Conservation (phyloP, 495 filamentous ascomycete species). For the Hapsidospora chrysogenum region DNA sequence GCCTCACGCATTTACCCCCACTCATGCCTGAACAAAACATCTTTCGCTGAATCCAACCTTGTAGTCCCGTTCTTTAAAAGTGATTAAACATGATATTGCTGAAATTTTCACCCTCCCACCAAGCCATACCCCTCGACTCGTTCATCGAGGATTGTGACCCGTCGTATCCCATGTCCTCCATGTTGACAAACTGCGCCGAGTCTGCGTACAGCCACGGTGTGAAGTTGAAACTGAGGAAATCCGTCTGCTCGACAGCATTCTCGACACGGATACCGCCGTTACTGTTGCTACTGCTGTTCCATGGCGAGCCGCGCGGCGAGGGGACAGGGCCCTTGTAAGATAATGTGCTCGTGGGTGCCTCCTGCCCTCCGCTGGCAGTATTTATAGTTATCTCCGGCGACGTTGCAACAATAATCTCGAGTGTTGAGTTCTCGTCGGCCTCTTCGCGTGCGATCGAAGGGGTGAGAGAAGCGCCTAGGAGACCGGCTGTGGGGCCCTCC, state of each 20-base stretch:
- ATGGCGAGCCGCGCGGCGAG: neutral
- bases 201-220: slow-evolving; percentile 31
- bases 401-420: slow-evolving; percentile 28
- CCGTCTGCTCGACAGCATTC: slow-evolving; percentile 17
- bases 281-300: neutral
- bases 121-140: slow-evolving; percentile 22
- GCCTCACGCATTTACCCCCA: too few species aligned
- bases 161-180: slow-evolving; percentile 21
- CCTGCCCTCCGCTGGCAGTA: slow-evolving; percentile 25
- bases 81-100: slow-evolving; percentile 10
- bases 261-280: neutral
- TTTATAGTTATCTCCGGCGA: slow-evolving; percentile 27
- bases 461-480: slow-evolving; percentile 8
- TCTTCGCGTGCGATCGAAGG: slow-evolving; percentile 12
- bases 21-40: too few species aligned
- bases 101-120: slow-evolving; percentile 30
- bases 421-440: slow-evolving; percentile 11
- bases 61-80: too few species aligned
- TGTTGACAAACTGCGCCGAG: slow-evolving; percentile 20
- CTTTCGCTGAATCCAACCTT: too few species aligned
- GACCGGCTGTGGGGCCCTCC: neutral
- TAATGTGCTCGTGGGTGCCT: slow-evolving; percentile 23
- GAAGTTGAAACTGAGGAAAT: slow-evolving; percentile 27
- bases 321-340: slow-evolving; percentile 9
- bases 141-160: slow-evolving; percentile 16